Evolutionary conservation across 345 rosid genomes (phyloP).

Genomic region (Sisymbrium irio): DNA sequence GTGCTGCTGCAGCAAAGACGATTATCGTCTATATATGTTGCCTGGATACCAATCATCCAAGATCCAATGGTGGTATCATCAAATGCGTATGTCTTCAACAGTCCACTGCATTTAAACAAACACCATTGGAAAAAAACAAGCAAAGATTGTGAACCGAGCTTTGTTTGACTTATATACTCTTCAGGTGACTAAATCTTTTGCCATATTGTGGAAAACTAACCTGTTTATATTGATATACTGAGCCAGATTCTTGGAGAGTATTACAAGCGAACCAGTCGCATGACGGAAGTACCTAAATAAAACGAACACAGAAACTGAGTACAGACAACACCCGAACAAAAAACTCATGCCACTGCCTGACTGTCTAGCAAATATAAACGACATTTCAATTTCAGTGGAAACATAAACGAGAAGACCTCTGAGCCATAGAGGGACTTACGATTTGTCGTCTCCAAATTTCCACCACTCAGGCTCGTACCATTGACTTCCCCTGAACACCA

Average conservation of each 20-base stretch:
- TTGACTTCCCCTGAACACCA: conserved; percentile 65
- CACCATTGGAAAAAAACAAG: background rate
- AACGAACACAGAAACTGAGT: conserved; percentile 13
- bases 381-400: background rate
- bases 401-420: background rate
- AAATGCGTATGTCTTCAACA: conserved; percentile 77
- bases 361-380: conserved; percentile 34
- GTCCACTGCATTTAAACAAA: conserved; percentile 58
- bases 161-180: background rate
- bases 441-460: conserved; percentile 92
- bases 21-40: conserved; percentile 86
- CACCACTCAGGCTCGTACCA: conserved; percentile 99
- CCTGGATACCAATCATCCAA: conserved; percentile 95
- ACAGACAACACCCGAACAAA: background rate
- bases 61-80: conserved; percentile 88
- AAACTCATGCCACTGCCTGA: conserved; percentile 63
- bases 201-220: conserved; percentile 34
- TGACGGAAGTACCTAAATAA: conserved; percentile 83
- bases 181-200: background rate
- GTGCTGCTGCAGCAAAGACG: conserved; percentile 83
- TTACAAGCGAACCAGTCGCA: conserved; percentile 66
- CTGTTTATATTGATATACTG: conserved; percentile 86
- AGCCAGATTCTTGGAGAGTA: conserved; percentile 84
- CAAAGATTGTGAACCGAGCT: background rate
- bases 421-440: conserved; percentile 59